Base-by-base conservation (phyloP, 2,329 filamentous ascomycete species). In the Penicillium brevicompactum region DNA sequence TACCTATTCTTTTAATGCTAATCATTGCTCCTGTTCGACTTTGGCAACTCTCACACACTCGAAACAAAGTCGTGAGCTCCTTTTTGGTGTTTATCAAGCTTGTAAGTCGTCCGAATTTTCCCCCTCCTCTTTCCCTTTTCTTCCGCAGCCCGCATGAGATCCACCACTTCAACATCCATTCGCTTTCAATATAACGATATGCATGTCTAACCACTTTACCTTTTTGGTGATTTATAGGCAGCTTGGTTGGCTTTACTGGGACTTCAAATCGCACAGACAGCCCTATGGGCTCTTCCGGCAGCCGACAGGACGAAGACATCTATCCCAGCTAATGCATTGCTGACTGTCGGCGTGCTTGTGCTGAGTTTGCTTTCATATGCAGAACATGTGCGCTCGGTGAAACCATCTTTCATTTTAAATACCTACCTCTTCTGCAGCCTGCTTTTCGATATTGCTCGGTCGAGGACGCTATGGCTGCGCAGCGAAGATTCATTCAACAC, bases 391-490 rank as follows among this genome's bases (percentile, higher is more conserved):
- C 74, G 74, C 31, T 76, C 76, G 5, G 67, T 78, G 41, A 69
- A 72, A 16, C 80, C 81, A 2, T 82, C 80, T 0, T 72, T 76
- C 32, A 57, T 81, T n/a, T 66, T 83, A 42, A 77, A 76, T 48
- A 46, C 74, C 31, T 83, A 80, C 60, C 75, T 83, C 2, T 67
- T 77, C 18, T 59, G 77, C 59, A 76, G 78, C 2, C 57, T 78
- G 9, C 47, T 80, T 8, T 76, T 82, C 45, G 79, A 82, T 59
- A 68, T 70, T n/a, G 76, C 75, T 4, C 75, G 75, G 18, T 69
- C 73, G 6, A 74, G 80, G 46, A 82, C 77, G 0, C 57, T 77
- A 24, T 79, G 75, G 74, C 63, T 81, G 10, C 66, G 67, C 5
- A 59, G 60, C 5, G 32, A 31, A 8, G 59, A 68, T 24, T 56